These are phyloP conservation scores for Teratosphaeria pseudoeucalypti DNA, from an alignment of 2,329 filamentous ascomycete genomes.

Conservation along the genomic window DNA sequence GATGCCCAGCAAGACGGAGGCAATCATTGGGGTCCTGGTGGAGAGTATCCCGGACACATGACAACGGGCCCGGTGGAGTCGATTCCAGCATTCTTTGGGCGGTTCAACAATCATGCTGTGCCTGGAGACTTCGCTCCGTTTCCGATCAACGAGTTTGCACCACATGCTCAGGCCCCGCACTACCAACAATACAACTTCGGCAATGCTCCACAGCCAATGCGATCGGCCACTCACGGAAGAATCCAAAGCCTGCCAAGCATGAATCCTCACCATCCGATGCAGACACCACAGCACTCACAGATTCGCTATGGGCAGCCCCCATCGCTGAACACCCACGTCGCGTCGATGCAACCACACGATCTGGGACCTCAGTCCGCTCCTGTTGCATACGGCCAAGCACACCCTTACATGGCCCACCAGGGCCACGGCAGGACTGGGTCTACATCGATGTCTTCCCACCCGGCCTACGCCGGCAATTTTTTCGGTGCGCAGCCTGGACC, in stretches of 20 bases:
- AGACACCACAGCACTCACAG: not conserved
- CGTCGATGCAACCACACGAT: not conserved
- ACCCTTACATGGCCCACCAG: not conserved
- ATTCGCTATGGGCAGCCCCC: not conserved
- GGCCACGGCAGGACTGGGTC: not conserved
- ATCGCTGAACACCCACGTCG: conserved; percentile 1
- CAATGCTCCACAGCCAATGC: conserved; percentile 2
- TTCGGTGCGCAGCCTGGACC: not conserved
- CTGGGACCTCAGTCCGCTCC: conserved; percentile 2
- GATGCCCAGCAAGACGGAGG: not conserved
- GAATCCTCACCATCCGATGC: not conserved
- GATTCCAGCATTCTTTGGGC: not conserved
- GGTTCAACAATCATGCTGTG: not conserved
- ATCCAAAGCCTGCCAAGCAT: conserved; percentile 2
- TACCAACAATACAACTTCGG: not conserved
- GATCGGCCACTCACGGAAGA: conserved; percentile 12
- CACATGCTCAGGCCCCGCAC: not conserved
- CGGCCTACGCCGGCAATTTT: not conserved
- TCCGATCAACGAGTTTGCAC: conserved; percentile 1
- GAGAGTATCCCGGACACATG: not conserved
- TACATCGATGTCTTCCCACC: not conserved
- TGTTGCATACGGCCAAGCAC: not conserved
- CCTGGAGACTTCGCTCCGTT: conserved; percentile 9
- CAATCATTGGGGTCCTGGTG: not conserved
- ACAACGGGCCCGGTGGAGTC: not conserved